phyloP scores from a whole-genome alignment of 306 rosid genomes.

The cucumber (Cucumis sativus) region Cucumber_9930_V3 NC_026655.2:5608501-5609000 shows the following conservation, averaged over 20 bases:
- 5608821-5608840: constrained; percentile 12
- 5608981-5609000: not conserved
- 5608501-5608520: no score
- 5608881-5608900: not conserved
- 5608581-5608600: not conserved
- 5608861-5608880: not conserved
- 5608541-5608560: no score
- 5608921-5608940: not conserved
- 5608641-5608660: not conserved
- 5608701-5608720: not conserved
- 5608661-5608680: not conserved
- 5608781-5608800: not conserved
- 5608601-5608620: not conserved
- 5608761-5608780: not conserved
- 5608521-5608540: no score
- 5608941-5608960: not conserved
- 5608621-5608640: not conserved
- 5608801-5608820: constrained; percentile 8
- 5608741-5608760: not conserved
- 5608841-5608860: constrained; percentile 9
- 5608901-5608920: not conserved
- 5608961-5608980: not conserved
- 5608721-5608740: not conserved
- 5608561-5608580: not conserved
- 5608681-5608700: not conserved